Percentiles rank a stretch among this genome's conserved stretches.
Conservation (phyloP, 108 stramenopile species). For the Stephanodiscus triporus region DNA sequence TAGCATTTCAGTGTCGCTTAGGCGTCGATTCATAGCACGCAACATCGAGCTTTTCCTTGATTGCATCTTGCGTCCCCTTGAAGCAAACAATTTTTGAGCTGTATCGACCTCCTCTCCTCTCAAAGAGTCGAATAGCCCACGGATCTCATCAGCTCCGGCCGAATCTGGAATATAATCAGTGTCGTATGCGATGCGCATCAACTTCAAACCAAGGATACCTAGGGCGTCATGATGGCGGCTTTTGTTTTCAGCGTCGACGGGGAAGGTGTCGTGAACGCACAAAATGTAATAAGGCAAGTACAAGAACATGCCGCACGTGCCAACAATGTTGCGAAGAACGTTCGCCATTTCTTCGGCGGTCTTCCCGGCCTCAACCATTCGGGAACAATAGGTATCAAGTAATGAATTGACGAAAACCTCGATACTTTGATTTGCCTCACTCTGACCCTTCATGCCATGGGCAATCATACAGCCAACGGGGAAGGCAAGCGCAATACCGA, state of each 20-base stretch:
- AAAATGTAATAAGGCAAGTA: slow-evolving; percentile 25
- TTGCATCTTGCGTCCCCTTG: slow-evolving; percentile 8
- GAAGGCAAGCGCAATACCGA: slow-evolving; percentile 24
- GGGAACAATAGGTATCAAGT: slow-evolving; percentile 27
- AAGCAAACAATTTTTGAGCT: background rate
- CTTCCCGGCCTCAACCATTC: slow-evolving; percentile 34
- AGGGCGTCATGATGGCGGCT: slow-evolving; percentile 21
- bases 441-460: slow-evolving; percentile 28
- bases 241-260: slow-evolving; percentile 14
- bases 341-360: slow-evolving; percentile 4
- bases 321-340: slow-evolving; percentile 28
- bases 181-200: slow-evolving; percentile 31
- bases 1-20: slow-evolving; percentile 30
- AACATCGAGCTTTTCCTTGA: slow-evolving; percentile 29
- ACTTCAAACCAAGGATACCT: slow-evolving; percentile 37
- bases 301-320: slow-evolving; percentile 27
- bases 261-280: slow-evolving; percentile 21
- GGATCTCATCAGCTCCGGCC: slow-evolving; percentile 14
- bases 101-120: slow-evolving; percentile 22
- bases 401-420: slow-evolving; percentile 15
- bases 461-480: slow-evolving; percentile 41
- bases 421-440: slow-evolving; percentile 11
- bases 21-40: slow-evolving; percentile 21
- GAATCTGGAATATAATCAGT: slow-evolving; percentile 19
- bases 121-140: slow-evolving; percentile 2